These are phyloP conservation scores for Gigaspora rosea DNA, from an alignment of 192 early-diverging fungal genomes.

Conservation along the genomic window DNA sequence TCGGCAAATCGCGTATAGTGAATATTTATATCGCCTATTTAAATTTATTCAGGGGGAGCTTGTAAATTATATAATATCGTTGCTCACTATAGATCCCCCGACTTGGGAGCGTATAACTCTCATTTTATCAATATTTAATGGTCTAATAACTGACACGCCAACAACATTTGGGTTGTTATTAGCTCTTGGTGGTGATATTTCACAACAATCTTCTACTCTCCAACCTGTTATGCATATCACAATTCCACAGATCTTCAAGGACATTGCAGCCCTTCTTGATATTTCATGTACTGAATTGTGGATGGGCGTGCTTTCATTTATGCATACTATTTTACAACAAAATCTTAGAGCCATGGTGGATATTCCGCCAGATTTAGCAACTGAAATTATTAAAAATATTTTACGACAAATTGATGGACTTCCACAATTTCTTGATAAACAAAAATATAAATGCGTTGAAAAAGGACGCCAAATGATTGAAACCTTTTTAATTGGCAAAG, in stretches of 20 bases:
- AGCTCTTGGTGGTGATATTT: neutral
- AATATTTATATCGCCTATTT: neutral
- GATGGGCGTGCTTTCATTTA: slow-evolving; percentile 49
- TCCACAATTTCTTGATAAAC: slow-evolving; percentile 43
- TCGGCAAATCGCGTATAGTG: neutral
- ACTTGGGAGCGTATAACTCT: slow-evolving; percentile 10
- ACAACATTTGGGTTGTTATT: slow-evolving; percentile 8
- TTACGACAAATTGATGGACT: slow-evolving; percentile 53
- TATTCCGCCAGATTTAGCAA: slow-evolving; percentile 46
- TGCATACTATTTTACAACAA: slow-evolving; percentile 47
- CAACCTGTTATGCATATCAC: neutral
- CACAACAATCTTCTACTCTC: neutral
- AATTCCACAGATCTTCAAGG: slow-evolving; percentile 22
- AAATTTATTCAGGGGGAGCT: slow-evolving; percentile 1
- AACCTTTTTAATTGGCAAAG: slow-evolving; percentile 46
- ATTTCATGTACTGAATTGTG: slow-evolving; percentile 32
- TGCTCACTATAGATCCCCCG: neutral
- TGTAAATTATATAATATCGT: neutral
- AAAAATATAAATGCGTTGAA: slow-evolving; percentile 49
- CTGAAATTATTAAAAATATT: slow-evolving; percentile 52
- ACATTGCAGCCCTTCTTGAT: neutral
- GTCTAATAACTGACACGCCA: slow-evolving; percentile 10
- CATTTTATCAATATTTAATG: slow-evolving; percentile 23
- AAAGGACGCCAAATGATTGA: slow-evolving; percentile 55
- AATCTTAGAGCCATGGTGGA: slow-evolving; percentile 43